phyloP scores from a whole-genome alignment of 176 grass and related monocot genomes.

The Pharus latifolius region DNA sequence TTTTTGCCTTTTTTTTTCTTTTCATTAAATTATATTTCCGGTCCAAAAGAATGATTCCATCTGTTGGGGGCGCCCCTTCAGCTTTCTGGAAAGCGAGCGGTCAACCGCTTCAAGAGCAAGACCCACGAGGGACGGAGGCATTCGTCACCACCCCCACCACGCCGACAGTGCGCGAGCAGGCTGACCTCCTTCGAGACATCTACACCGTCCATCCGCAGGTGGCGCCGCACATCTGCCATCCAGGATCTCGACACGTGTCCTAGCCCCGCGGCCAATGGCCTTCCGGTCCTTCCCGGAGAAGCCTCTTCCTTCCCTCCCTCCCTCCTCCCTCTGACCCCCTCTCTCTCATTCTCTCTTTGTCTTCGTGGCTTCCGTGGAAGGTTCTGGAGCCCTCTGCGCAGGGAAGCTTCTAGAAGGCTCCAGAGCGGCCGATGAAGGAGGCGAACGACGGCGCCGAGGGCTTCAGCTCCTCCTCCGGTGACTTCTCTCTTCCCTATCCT shows the following conservation, averaged over 20 bases:
- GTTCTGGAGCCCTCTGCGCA: background rate
- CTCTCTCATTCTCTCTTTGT: background rate
- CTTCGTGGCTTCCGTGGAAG: background rate
- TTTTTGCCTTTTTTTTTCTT: no score
- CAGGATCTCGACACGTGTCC: background rate
- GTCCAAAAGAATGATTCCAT: no score
- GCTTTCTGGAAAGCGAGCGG: no score
- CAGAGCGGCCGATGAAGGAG: conserved; percentile 20
- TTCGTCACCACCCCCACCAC: no score
- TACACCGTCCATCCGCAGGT: background rate
- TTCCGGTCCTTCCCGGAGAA: background rate
- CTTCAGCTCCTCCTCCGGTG: conserved; percentile 30
- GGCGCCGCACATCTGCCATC: no score
- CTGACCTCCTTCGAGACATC: background rate
- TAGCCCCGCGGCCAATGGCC: background rate
- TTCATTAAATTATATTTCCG: no score
- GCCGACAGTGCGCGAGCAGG: no score
- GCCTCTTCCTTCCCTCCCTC: background rate
- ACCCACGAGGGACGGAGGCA: no score
- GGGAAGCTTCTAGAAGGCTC: background rate
- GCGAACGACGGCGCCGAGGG: background rate
- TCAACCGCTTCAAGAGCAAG: no score
- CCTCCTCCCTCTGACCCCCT: background rate
- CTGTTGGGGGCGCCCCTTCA: no score
- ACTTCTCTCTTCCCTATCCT: background rate